These are phyloP conservation scores for Thelephora ganbajun DNA, from an alignment of 768 basidiomycete genomes.

Conservation along the genomic window DNA sequence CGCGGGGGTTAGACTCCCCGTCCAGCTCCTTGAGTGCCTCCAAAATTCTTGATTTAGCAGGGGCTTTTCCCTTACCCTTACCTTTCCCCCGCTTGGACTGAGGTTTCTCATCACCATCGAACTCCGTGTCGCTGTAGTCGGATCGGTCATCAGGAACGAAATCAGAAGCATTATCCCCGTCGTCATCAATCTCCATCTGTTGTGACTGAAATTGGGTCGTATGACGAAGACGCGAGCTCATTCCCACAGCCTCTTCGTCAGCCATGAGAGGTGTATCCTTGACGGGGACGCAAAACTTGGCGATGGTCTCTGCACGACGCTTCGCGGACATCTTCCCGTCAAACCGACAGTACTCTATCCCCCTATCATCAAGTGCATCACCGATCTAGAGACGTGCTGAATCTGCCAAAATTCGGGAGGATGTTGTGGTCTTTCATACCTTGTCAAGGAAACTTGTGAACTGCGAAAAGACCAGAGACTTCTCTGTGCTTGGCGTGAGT, in stretches of 20 bases:
- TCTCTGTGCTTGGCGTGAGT: slow-evolving; percentile 54
- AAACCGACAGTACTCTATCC: slow-evolving; percentile 62
- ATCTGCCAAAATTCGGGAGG: background rate
- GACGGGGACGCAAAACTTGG: slow-evolving; percentile 60
- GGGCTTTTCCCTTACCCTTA: slow-evolving; percentile 20
- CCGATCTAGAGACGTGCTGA: slow-evolving; percentile 36
- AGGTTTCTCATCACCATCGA: slow-evolving; percentile 10
- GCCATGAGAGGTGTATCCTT: slow-evolving; percentile 16
- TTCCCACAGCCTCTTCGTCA: background rate
- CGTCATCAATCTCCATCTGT: slow-evolving; percentile 3
- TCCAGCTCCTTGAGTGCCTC: background rate
- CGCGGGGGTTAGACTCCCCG: slow-evolving; percentile 41
- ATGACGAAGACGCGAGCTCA: slow-evolving; percentile 1
- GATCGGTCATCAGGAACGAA: slow-evolving; percentile 2
- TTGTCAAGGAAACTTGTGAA: slow-evolving; percentile 80
- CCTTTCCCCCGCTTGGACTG: slow-evolving; percentile 22
- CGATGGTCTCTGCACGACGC: slow-evolving; percentile 63
- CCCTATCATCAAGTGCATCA: slow-evolving; percentile 48
- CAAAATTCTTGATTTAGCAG: background rate
- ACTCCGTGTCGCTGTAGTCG: slow-evolving; percentile 4
- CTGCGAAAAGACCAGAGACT: slow-evolving; percentile 82
- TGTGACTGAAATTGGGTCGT: background rate
- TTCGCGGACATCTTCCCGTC: slow-evolving; percentile 81
- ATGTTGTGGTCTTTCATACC: slow-evolving; percentile 21
- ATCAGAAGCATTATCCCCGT: background rate